Conservation (phyloP, 2,329 filamentous ascomycete species). For the Blastomyces parvus region DNA sequence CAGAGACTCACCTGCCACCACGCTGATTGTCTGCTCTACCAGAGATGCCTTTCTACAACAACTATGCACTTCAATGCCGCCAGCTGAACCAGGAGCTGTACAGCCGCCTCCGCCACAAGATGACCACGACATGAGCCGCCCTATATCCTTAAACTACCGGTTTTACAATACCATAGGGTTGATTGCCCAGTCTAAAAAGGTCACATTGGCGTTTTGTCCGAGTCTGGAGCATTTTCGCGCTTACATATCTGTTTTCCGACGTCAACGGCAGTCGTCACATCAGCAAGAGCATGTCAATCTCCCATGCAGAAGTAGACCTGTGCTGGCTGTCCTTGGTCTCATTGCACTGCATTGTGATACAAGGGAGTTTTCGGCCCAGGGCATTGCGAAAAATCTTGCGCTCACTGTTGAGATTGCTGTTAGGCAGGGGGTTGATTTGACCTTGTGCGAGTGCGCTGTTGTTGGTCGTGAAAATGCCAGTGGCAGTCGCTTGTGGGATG, state of each 20-base stretch:
- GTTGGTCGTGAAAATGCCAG: slow-evolving; percentile 23
- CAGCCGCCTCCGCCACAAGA: slow-evolving; percentile 14
- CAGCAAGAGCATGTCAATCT: not conserved
- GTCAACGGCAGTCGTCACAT: slow-evolving; percentile 18
- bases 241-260: slow-evolving; percentile 53
- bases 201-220: slow-evolving; percentile 63
- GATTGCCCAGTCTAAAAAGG: slow-evolving; percentile 57
- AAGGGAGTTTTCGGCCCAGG: slow-evolving; percentile 41
- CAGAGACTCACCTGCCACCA: slow-evolving; percentile 48
- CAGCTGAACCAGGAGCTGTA: slow-evolving; percentile 12
- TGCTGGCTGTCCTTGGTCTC: slow-evolving; percentile 35
- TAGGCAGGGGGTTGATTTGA: slow-evolving; percentile 23
- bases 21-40: slow-evolving; percentile 61
- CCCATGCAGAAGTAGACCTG: slow-evolving; percentile 14
- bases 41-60: slow-evolving; percentile 55
- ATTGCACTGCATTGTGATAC: slow-evolving; percentile 35
- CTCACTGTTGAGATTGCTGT: slow-evolving; percentile 31
- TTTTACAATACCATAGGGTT: slow-evolving; percentile 58
- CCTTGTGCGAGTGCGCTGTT: slow-evolving; percentile 36
- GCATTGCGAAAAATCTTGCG: slow-evolving; percentile 38
- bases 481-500: slow-evolving; percentile 35
- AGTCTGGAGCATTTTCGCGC: slow-evolving; percentile 70
- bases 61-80: slow-evolving; percentile 43
- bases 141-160: slow-evolving; percentile 27
- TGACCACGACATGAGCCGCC: slow-evolving; percentile 7